Conservation (phyloP, 805 yeast species). For the Ogataea methanolica region DNA sequence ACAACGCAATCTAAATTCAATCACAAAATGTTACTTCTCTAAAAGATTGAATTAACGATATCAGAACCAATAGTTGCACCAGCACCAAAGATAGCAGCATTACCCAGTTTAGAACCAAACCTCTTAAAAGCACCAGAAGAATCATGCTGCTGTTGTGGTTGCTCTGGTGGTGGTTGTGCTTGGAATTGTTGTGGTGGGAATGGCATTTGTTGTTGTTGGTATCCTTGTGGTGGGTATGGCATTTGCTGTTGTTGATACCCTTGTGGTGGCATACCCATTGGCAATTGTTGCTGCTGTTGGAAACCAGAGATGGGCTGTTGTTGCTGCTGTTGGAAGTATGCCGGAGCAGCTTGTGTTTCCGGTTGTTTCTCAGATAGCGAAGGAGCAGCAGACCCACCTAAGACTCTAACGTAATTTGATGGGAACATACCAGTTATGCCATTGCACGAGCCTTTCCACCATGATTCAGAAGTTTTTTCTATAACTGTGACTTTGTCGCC, state of each 20-base stretch:
- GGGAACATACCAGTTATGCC: slow-evolving; percentile 82
- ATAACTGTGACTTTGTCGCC: slow-evolving; percentile 70
- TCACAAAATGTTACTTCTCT: slow-evolving; percentile 8
- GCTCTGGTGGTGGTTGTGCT: slow-evolving; percentile 12
- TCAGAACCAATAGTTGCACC: slow-evolving; percentile 95
- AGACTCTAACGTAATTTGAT: slow-evolving; percentile 66
- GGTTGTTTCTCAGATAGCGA: neutral
- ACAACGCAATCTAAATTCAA: no score
- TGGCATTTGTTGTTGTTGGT: slow-evolving; percentile 14
- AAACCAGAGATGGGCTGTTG: slow-evolving; percentile 7
- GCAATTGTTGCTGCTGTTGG: slow-evolving; percentile 1
- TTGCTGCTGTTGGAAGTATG: slow-evolving; percentile 18
- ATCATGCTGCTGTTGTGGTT: slow-evolving; percentile 14
- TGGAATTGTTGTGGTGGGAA: slow-evolving; percentile 19
- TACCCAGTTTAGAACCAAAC: slow-evolving; percentile 82
- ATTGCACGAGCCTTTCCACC: slow-evolving; percentile 81
- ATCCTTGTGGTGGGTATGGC: slow-evolving; percentile 15
- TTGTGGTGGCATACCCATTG: slow-evolving; percentile 14
- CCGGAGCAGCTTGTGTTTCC: slow-evolving; percentile 7
- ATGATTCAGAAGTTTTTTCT: slow-evolving; percentile 74
- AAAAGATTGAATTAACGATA: slow-evolving; percentile 72
- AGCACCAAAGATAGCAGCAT: slow-evolving; percentile 97
- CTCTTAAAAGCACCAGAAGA: slow-evolving; percentile 39
- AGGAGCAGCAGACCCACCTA: slow-evolving; percentile 13
- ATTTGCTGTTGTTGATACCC: slow-evolving; percentile 7